phyloP scores from a whole-genome alignment of 176 grass and related monocot species.

The Aegilops sharonensis region DNA sequence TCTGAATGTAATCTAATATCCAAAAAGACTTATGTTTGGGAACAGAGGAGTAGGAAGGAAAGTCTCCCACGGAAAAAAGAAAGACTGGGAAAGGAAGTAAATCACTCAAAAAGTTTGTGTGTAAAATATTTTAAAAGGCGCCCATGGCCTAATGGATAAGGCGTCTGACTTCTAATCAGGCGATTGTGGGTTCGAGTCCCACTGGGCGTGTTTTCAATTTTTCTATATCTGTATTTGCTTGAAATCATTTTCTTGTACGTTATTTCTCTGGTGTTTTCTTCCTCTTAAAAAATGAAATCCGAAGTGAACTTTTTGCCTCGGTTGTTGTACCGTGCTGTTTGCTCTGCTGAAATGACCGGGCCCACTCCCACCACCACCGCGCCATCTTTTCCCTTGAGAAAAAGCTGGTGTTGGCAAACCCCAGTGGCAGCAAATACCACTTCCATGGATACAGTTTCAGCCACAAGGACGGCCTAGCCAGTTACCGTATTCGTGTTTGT shows the following conservation, averaged over 20 bases:
- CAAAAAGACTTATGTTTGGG: too few relatives aligned
- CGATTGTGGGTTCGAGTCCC: conserved; percentile 99
- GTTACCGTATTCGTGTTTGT: background rate
- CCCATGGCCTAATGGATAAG: conserved; percentile 99
- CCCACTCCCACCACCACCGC: background rate
- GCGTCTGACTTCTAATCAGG: conserved; percentile 92
- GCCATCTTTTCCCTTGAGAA: background rate
- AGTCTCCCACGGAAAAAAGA: too few relatives aligned
- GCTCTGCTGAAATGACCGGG: too few relatives aligned
- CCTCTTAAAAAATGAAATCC: too few relatives aligned
- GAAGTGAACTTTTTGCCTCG: too few relatives aligned
- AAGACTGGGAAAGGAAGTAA: too few relatives aligned
- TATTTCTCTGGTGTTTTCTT: too few relatives aligned
- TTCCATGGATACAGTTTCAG: background rate
- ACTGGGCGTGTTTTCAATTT: conserved; percentile 55
- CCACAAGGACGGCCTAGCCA: background rate
- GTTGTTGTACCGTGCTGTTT: background rate
- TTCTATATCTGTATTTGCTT: too few relatives aligned
- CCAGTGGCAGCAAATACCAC: background rate
- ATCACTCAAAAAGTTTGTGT: too few relatives aligned
- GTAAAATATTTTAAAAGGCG: background rate
- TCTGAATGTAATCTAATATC: too few relatives aligned
- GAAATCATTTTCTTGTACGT: too few relatives aligned
- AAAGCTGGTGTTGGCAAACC: background rate
- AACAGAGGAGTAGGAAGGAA: too few relatives aligned